Percentiles rank a stretch among this genome's conserved stretches.
Evolutionary conservation across 1,284 basidiomycete genomes (phyloP).

Genomic region (Entoloma clypeatum): DNA sequence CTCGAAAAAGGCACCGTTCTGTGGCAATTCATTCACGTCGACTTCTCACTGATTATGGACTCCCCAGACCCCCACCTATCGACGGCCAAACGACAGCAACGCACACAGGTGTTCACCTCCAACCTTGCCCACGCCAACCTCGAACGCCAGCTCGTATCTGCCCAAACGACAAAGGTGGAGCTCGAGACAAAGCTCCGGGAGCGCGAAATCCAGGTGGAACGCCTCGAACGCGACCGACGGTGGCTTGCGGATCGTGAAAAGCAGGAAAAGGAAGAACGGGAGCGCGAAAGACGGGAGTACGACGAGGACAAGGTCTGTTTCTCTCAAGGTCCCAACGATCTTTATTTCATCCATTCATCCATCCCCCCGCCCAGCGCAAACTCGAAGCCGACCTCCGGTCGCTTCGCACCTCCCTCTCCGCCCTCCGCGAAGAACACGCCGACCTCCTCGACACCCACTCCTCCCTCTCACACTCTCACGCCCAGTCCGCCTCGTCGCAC

Average conservation of each 20-base stretch:
- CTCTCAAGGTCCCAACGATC: background rate
- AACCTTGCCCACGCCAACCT: slow-evolving; percentile 55
- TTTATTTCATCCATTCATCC: slow-evolving; percentile 1
- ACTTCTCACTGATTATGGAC: no score
- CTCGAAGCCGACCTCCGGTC: slow-evolving; percentile 45
- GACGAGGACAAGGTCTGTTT: slow-evolving; percentile 46
- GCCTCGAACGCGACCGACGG: slow-evolving; percentile 61
- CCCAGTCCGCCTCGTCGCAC: slow-evolving; percentile 45
- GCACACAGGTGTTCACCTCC: slow-evolving; percentile 54
- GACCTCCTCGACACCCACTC: slow-evolving; percentile 54
- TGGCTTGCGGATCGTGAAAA: slow-evolving; percentile 58
- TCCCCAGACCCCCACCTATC: slow-evolving; percentile 16
- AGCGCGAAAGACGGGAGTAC: slow-evolving; percentile 44
- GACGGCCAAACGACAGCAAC: slow-evolving; percentile 21
- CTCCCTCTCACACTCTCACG: slow-evolving; percentile 39
- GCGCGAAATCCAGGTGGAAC: slow-evolving; percentile 50
- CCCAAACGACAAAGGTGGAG: slow-evolving; percentile 55
- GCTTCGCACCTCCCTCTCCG: slow-evolving; percentile 41
- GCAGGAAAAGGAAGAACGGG: slow-evolving; percentile 56
- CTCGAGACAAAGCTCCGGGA: slow-evolving; percentile 63
- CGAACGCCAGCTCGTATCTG: slow-evolving; percentile 57
- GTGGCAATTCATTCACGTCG: no score
- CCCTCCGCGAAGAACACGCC: slow-evolving; percentile 50
- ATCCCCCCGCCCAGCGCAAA: slow-evolving; percentile 23
- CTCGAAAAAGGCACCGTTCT: no score